Evolutionary conservation across 1,284 basidiomycete species (phyloP).

Genomic region (Ganoderma lucidum): DNA sequence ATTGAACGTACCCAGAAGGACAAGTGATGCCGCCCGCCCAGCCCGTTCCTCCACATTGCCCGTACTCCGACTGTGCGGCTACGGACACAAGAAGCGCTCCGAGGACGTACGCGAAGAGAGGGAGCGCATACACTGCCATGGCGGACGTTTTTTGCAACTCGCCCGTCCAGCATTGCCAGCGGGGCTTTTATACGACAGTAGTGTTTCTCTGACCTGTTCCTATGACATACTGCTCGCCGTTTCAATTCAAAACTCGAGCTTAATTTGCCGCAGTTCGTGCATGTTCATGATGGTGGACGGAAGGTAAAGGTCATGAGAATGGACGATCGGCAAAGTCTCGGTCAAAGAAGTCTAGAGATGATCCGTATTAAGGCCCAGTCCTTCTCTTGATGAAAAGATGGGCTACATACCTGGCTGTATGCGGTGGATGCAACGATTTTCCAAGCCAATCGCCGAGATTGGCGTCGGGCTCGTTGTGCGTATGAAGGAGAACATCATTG

Average conservation of each 20-base stretch:
- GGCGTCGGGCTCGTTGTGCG: background rate
- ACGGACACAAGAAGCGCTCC: conserved; percentile 8
- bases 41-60: conserved; percentile 46
- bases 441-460: background rate
- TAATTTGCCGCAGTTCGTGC: background rate
- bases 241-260: background rate
- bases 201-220: background rate
- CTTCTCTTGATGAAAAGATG: background rate
- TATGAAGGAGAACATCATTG: background rate
- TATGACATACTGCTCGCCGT: background rate
- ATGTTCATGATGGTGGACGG: background rate
- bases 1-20: conserved; percentile 39
- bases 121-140: conserved; percentile 2
- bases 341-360: background rate
- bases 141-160: background rate
- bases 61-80: conserved; percentile 31
- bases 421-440: background rate
- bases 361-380: background rate
- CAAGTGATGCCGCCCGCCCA: conserved; percentile 46
- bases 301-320: conserved; percentile 14
- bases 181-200: background rate
- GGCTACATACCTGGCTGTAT: background rate
- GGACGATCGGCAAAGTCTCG: conserved; percentile 10
- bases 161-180: background rate
- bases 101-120: background rate